Conservation (phyloP, 768 basidiomycete genomes). For the Imleria badia region DNA sequence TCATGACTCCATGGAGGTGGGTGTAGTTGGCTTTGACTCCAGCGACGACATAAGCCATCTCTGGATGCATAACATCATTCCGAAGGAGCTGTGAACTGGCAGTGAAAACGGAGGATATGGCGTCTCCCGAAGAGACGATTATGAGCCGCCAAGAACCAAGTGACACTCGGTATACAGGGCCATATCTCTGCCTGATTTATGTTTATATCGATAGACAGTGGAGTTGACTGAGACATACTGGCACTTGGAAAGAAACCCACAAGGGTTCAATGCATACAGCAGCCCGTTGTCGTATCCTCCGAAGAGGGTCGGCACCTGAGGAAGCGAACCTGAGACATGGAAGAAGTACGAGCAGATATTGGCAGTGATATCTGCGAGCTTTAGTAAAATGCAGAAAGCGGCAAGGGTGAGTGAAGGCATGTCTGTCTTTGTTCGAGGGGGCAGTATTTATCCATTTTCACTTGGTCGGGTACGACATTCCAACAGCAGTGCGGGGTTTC, state of each 20-base stretch:
- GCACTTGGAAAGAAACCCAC: conserved; percentile 17
- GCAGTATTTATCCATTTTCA: conserved; percentile 17
- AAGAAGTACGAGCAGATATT: neutral
- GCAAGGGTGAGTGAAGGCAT: neutral
- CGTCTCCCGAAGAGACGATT: conserved; percentile 14
- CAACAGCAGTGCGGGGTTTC: neutral
- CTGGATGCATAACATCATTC: conserved; percentile 8
- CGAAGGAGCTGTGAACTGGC: conserved; percentile 6
- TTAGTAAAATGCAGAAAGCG: neutral
- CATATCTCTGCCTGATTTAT: conserved; percentile 11
- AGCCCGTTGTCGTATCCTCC: conserved; percentile 19
- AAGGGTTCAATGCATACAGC: conserved; percentile 13
- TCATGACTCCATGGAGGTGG: conserved; percentile 16
- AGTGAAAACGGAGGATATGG: conserved; percentile 11
- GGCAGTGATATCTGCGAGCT: neutral
- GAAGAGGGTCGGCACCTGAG: conserved; percentile 10
- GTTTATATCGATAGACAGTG: neutral
- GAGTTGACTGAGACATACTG: conserved; percentile 16
- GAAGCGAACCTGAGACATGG: neutral
- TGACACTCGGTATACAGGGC: conserved; percentile 15
- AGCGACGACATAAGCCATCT: conserved; percentile 14
- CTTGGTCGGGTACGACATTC: neutral
- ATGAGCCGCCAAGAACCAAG: conserved; percentile 19
- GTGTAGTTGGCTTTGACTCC: conserved; percentile 7
- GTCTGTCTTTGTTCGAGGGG: neutral